phyloP scores from a whole-genome alignment of 352 stramenopile species.

The Pythium dissotocum region DNA sequence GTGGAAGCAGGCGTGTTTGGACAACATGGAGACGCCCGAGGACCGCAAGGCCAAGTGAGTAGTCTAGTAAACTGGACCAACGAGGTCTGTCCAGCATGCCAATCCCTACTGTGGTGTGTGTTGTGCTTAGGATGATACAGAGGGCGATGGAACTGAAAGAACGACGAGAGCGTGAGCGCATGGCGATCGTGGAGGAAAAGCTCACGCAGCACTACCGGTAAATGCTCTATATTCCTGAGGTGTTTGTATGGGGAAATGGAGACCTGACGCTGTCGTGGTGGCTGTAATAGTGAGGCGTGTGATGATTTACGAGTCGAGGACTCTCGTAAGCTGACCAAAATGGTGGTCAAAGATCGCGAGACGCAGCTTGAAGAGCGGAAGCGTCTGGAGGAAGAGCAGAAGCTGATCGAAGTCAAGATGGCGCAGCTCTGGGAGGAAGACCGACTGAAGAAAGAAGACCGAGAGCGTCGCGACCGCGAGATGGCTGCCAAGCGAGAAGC shows the following conservation, averaged over 20 bases:
- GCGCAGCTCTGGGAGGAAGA: constrained; percentile 73
- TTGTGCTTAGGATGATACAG: constrained; percentile 61
- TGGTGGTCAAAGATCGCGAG: constrained; percentile 61
- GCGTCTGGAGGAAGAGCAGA: constrained; percentile 45
- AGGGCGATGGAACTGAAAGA: constrained; percentile 71
- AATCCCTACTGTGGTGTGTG: neutral
- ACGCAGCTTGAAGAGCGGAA: constrained; percentile 61
- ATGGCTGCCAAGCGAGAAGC: constrained; percentile 49
- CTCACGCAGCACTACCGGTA: constrained; percentile 74
- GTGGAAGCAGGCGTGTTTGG: constrained; percentile 65
- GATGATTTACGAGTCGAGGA: constrained; percentile 64
- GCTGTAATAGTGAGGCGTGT: constrained; percentile 52
- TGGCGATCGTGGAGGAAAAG: constrained; percentile 72
- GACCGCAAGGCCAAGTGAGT: constrained; percentile 77
- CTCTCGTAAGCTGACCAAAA: constrained; percentile 59
- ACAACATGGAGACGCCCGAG: constrained; percentile 75
- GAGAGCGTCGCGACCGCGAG: constrained; percentile 57
- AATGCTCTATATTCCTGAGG: neutral
- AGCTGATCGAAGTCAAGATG: constrained; percentile 52
- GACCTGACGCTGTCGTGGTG: neutral
- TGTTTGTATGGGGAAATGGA: no score
- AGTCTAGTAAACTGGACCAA: no score
- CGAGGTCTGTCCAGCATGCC: neutral
- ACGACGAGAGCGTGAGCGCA: constrained; percentile 57
- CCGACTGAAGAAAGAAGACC: constrained; percentile 72